A percentile compares a stretch with the other conserved stretches of the same genome.
Conservation (phyloP, 768 basidiomycete genomes). For the Paxillus rubicundulus region DNA sequence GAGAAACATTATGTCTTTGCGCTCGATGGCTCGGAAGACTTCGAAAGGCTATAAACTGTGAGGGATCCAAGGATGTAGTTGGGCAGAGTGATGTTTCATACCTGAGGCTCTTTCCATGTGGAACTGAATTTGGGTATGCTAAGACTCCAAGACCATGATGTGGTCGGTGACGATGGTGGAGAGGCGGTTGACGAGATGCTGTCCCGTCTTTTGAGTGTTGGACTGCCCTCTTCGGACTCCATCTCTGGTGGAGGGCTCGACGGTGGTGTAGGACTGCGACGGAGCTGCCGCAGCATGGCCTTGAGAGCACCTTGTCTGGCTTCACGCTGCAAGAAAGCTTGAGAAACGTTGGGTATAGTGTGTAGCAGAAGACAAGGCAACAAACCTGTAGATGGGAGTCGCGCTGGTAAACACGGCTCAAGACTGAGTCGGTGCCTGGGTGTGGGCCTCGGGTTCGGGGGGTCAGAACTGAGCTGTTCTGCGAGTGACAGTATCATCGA, state of each 20-base stretch:
- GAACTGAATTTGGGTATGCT: constrained; percentile 12
- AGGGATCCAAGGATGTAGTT: neutral
- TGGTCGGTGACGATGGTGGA: constrained; percentile 20
- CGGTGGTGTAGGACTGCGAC: constrained; percentile 43
- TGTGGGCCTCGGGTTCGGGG: constrained; percentile 16
- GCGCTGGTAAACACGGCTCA: constrained; percentile 60
- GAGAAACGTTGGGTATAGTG: constrained; percentile 24
- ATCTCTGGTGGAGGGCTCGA: constrained; percentile 16
- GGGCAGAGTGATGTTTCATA: constrained; percentile 16
- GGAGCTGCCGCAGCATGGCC: constrained; percentile 54
- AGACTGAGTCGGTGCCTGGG: constrained; percentile 43
- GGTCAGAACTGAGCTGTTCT: constrained; percentile 22
- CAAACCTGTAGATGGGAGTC: constrained; percentile 67
- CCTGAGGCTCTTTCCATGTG: constrained; percentile 56
- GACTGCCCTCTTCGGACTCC: constrained; percentile 19
- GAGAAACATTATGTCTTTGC: constrained; percentile 75
- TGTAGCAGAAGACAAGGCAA: constrained; percentile 10
- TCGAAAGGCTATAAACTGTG: constrained; percentile 48
- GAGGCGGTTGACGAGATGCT: constrained; percentile 20
- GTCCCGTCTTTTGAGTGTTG: constrained; percentile 8
- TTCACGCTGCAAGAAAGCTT: constrained; percentile 73
- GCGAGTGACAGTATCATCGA: constrained; percentile 29
- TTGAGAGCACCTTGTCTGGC: constrained; percentile 56
- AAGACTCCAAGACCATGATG: constrained; percentile 13
- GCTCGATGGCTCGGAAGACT: constrained; percentile 82